phyloP scores from a whole-genome alignment of 805 yeast species.

The Pichia occidentalis region DNA sequence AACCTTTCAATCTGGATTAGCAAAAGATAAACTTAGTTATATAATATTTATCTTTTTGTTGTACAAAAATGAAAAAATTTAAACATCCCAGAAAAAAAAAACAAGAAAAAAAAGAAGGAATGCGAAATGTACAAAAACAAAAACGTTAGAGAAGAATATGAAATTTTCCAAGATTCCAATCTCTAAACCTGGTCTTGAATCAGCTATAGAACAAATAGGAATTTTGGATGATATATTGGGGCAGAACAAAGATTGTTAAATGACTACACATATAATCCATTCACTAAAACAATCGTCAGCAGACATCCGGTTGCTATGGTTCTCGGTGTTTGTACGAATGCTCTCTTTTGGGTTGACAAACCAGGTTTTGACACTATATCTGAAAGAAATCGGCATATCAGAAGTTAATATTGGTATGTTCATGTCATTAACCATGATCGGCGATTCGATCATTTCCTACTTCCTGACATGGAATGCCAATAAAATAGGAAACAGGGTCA shows the following conservation, averaged over 20 bases:
- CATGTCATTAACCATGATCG: slow-evolving; percentile 74
- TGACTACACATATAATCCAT: slow-evolving; percentile 27
- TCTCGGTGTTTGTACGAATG: slow-evolving; percentile 63
- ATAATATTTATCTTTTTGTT: no score
- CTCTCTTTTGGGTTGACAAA: slow-evolving; percentile 73
- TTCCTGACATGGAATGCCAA: slow-evolving; percentile 74
- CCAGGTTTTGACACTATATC: slow-evolving; percentile 65
- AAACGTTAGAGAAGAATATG: no score
- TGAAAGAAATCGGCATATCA: slow-evolving; percentile 46
- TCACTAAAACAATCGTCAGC: slow-evolving; percentile 28
- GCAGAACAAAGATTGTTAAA: background rate
- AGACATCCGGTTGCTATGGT: slow-evolving; percentile 62
- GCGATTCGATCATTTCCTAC: slow-evolving; percentile 71
- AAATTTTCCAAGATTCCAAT: no score
- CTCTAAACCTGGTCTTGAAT: no score
- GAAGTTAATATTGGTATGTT: slow-evolving; percentile 65
- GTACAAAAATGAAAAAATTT: no score
- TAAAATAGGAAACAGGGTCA: slow-evolving; percentile 55
- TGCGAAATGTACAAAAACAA: background rate
- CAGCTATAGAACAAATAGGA: no score
- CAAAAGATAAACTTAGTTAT: no score
- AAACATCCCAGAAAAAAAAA: background rate
- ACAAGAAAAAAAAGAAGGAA: background rate
- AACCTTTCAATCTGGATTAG: no score
- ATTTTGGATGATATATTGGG: no score